Evolutionary conservation across 495 filamentous ascomycete species (phyloP).

Genomic region (Aspergillus heteromorphus): DNA sequence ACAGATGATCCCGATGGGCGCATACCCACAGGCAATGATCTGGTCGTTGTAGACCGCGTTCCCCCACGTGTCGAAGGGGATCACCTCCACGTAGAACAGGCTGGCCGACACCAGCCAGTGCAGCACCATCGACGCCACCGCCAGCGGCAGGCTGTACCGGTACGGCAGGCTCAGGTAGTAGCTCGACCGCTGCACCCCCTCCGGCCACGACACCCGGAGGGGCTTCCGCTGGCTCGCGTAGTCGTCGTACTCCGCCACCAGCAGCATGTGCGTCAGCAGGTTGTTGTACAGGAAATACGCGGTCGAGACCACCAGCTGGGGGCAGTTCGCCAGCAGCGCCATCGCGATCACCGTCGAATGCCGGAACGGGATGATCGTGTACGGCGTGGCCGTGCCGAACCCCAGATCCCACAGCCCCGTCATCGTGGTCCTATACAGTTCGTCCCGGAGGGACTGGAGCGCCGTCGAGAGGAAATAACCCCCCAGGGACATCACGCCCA

Average conservation of each 20-base stretch:
- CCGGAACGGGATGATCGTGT: background rate
- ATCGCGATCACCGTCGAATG: background rate
- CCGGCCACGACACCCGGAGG: conserved; percentile 34
- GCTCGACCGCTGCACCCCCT: conserved; percentile 31
- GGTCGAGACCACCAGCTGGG: conserved; percentile 29
- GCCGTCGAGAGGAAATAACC: background rate
- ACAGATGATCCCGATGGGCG: conserved; percentile 5
- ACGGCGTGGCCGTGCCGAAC: background rate
- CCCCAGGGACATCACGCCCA: background rate
- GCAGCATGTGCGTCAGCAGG: conserved; percentile 31
- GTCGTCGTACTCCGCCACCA: conserved; percentile 21
- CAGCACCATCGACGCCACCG: conserved; percentile 14
- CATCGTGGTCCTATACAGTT: background rate
- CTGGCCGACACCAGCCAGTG: conserved; percentile 41
- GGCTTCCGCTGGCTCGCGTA: conserved; percentile 24
- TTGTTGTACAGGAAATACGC: conserved; percentile 35
- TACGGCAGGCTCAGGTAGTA: conserved; percentile 41
- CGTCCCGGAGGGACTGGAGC: background rate
- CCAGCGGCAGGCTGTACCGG: conserved; percentile 32
- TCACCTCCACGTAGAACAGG: conserved; percentile 23
- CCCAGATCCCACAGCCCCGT: background rate
- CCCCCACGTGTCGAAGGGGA: conserved; percentile 1
- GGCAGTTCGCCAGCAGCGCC: conserved; percentile 13
- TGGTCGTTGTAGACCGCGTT: background rate
- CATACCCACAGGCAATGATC: conserved; percentile 9